These are phyloP conservation scores for Pyrenophora tritici-repentis DNA, from an alignment of 2,329 filamentous ascomycete species.

Conservation along the genomic window DNA sequence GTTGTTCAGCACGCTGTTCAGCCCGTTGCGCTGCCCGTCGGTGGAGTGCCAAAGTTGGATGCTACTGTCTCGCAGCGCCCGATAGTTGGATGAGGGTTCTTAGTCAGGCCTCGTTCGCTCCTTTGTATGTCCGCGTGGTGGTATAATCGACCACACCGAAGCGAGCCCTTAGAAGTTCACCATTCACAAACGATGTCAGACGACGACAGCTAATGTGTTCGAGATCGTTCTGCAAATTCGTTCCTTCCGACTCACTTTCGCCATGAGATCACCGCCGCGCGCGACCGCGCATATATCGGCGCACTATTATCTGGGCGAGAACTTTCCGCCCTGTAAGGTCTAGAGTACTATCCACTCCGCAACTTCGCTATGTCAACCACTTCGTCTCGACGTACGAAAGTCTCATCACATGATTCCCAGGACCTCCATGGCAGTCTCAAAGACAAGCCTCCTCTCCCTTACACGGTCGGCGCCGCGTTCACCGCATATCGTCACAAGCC, in stretches of 20 bases:
- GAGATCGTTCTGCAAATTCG: not conserved
- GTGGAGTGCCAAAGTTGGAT: slow-evolving; percentile 5
- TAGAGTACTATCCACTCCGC: too few relatives aligned
- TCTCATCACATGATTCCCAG: not conserved
- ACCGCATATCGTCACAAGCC: slow-evolving; percentile 2
- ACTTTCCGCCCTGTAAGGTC: too few relatives aligned
- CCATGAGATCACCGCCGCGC: not conserved
- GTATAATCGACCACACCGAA: too few relatives aligned
- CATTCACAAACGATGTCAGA: not conserved
- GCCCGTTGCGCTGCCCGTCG: not conserved
- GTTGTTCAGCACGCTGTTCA: not conserved
- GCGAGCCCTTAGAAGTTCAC: too few relatives aligned
- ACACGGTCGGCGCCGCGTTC: slow-evolving; percentile 4
- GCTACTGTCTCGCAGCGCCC: slow-evolving; percentile 5
- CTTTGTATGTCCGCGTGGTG: too few relatives aligned
- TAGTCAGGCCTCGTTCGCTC: too few relatives aligned
- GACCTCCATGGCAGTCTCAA: not conserved
- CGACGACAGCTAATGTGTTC: not conserved
- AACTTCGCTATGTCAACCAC: not conserved
- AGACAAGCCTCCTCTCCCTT: slow-evolving; percentile 4
- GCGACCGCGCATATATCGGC: too few relatives aligned
- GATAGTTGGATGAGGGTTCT: slow-evolving; percentile 1
- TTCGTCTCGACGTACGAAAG: not conserved
- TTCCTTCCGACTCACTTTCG: not conserved
- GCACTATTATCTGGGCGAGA: too few relatives aligned